Evolutionary conservation across 1,139 yeast species (phyloP).

Genomic region (Suhomyces bribrorum): DNA sequence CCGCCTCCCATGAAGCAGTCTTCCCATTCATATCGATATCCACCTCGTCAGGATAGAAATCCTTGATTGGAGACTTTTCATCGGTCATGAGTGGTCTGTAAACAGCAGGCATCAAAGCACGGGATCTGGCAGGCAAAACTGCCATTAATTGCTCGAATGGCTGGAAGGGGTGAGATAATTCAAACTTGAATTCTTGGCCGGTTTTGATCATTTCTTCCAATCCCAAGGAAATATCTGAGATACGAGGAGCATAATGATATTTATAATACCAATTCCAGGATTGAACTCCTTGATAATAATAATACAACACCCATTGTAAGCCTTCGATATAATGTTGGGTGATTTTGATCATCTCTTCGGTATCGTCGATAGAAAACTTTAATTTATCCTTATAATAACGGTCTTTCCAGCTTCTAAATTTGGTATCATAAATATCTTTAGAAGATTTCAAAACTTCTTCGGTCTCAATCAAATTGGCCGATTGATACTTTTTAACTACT

Average conservation of each 20-base stretch:
- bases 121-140: conserved; percentile 92
- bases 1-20: conserved; percentile 97
- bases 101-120: conserved; percentile 71
- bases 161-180: conserved; percentile 74
- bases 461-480: conserved; percentile 65
- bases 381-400: conserved; percentile 78
- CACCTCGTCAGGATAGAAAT: conserved; percentile 88
- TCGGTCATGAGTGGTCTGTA: conserved; percentile 89
- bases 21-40: conserved; percentile 92
- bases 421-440: conserved; percentile 65
- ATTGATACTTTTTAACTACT: conserved; percentile 65
- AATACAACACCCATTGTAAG: conserved; percentile 90
- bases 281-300: conserved; percentile 85
- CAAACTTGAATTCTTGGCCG: conserved; percentile 55
- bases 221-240: conserved; percentile 79
- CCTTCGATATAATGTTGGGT: conserved; percentile 91
- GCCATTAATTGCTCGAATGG: conserved; percentile 99
- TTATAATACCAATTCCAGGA: conserved; percentile 95
- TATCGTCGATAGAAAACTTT: conserved; percentile 59
- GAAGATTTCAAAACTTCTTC: conserved; percentile 63
- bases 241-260: conserved; percentile 91
- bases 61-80: conserved; percentile 80
- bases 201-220: conserved; percentile 50
- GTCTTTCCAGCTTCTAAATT: conserved; percentile 82
- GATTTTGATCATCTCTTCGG: conserved; percentile 57